Evolutionary conservation across 768 basidiomycete species (phyloP).

Genomic region (Russula lepida): DNA sequence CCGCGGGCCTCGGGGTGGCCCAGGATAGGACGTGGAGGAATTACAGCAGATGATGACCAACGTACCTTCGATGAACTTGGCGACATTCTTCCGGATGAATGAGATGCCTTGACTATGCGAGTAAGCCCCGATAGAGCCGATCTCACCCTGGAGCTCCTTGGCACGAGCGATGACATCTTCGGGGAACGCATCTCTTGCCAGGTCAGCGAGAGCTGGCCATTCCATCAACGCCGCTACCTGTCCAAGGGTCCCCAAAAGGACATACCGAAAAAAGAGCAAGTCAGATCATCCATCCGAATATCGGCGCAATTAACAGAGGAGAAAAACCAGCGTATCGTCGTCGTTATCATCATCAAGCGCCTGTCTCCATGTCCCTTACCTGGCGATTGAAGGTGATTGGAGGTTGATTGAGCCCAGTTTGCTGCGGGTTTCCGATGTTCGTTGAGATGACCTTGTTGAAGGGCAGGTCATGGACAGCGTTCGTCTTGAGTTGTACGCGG

Average conservation of each 20-base stretch:
- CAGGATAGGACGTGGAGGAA: background rate
- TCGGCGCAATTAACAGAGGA: background rate
- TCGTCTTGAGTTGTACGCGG: conserved; percentile 56
- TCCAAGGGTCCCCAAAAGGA: background rate
- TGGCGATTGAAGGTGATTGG: conserved; percentile 90
- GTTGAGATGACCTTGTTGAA: conserved; percentile 87
- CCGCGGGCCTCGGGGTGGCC: background rate
- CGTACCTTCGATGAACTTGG: conserved; percentile 80
- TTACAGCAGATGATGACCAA: conserved; percentile 10
- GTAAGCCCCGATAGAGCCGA: conserved; percentile 92
- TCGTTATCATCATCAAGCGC: background rate
- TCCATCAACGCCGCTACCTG: conserved; percentile 89
- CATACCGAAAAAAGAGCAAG: too few relatives aligned
- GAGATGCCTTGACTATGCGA: conserved; percentile 92
- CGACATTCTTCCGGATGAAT: conserved; percentile 79
- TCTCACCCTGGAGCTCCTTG: conserved; percentile 68
- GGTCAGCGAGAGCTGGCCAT: conserved; percentile 75
- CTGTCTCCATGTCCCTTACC: conserved; percentile 38
- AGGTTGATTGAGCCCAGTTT: conserved; percentile 86
- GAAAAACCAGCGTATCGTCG: background rate
- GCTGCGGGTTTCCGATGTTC: conserved; percentile 98
- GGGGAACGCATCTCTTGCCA: conserved; percentile 76
- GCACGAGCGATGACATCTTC: conserved; percentile 79
- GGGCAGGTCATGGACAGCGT: conserved; percentile 49
- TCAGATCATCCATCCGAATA: background rate